phyloP scores from a whole-genome alignment of 352 stramenopile species.

The Phytophthora pluvialis region DNA sequence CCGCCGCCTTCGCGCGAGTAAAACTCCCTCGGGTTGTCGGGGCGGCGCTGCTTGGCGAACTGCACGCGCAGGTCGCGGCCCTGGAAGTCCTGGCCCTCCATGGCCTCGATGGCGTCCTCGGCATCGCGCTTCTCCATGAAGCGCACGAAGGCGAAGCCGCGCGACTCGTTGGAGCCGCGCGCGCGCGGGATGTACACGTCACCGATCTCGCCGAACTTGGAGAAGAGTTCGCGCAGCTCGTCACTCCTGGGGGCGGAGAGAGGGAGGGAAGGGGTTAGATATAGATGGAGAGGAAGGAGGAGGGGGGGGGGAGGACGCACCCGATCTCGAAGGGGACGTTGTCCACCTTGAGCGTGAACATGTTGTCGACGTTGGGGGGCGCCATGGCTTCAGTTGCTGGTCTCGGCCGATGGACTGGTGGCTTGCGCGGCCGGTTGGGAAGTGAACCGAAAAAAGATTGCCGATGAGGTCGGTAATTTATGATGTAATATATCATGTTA shows the following conservation, averaged over 20 bases:
- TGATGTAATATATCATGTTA: background rate
- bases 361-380: conserved; percentile 80
- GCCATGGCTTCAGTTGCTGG: conserved; percentile 43
- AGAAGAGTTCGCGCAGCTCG: conserved; percentile 70
- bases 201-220: conserved; percentile 81
- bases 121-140: conserved; percentile 90
- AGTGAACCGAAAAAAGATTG: conserved; percentile 12
- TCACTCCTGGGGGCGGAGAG: conserved; percentile 35
- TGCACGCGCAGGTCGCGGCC: conserved; percentile 76
- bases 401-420: conserved; percentile 5
- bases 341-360: conserved; percentile 91
- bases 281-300: background rate
- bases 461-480: background rate
- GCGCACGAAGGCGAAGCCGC: conserved; percentile 88
- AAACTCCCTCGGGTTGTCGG: conserved; percentile 80
- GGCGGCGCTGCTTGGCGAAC: conserved; percentile 78
- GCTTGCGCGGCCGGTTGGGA: conserved; percentile 16
- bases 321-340: conserved; percentile 85
- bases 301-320: conserved; percentile 39
- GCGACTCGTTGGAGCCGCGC: conserved; percentile 77
- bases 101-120: conserved; percentile 84
- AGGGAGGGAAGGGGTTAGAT: background rate
- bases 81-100: conserved; percentile 79
- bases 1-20: conserved; percentile 56
- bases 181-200: conserved; percentile 87